phyloP scores from a whole-genome alignment of 2,329 filamentous ascomycete species.

The Penicillium olsonii region DNA sequence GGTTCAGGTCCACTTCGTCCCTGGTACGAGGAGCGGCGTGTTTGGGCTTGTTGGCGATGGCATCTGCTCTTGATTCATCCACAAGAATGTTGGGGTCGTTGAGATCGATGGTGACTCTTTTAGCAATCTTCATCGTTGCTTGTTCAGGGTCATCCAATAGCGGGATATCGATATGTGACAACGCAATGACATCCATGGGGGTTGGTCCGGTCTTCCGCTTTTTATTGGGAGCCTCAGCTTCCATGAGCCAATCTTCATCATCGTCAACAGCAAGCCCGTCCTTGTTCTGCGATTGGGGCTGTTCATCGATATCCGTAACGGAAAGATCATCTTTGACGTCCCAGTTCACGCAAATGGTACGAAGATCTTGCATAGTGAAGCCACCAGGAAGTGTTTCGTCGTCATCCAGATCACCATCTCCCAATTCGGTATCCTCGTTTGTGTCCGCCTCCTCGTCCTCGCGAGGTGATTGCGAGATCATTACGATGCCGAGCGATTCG shows the following conservation, averaged over 20 bases:
- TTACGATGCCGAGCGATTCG: constrained; percentile 59
- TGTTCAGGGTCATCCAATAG: constrained; percentile 80
- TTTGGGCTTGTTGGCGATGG: constrained; percentile 56
- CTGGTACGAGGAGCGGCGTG: constrained; percentile 36
- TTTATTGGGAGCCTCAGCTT: constrained; percentile 58
- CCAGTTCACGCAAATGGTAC: constrained; percentile 86
- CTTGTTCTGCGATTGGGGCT: constrained; percentile 8
- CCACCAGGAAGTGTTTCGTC: constrained; percentile 69
- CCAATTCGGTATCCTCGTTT: constrained; percentile 51
- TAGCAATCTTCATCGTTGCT: constrained; percentile 70
- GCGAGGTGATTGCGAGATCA: constrained; percentile 46
- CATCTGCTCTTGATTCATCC: constrained; percentile 70
- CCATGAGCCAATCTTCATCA: constrained; percentile 55
- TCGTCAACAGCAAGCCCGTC: constrained; percentile 48
- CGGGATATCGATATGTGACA: constrained; percentile 65
- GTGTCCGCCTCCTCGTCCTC: constrained; percentile 52
- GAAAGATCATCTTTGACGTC: constrained; percentile 57
- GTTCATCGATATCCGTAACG: constrained; percentile 18
- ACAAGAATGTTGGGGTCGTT: constrained; percentile 86
- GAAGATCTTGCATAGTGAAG: constrained; percentile 76
- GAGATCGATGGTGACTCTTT: constrained; percentile 79
- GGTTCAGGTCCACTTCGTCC: constrained; percentile 67
- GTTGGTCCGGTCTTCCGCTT: constrained; percentile 61
- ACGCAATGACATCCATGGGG: constrained; percentile 48
- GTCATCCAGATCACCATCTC: constrained; percentile 55